Conservation (phyloP, 2,329 filamentous ascomycete genomes). For the Pleoardoris graminearum region DNA sequence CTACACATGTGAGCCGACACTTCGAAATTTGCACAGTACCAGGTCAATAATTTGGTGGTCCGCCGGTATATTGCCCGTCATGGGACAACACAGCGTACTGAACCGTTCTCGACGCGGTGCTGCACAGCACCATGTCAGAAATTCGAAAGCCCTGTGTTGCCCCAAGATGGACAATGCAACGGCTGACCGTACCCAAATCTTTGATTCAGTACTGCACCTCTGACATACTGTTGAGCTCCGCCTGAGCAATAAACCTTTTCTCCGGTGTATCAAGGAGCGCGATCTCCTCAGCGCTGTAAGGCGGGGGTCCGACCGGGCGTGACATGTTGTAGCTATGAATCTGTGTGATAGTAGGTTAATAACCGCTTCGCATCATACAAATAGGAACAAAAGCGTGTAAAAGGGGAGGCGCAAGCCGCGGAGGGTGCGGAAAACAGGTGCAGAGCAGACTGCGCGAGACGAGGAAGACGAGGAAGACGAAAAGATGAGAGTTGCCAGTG, state of each 20-base stretch:
- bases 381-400: background rate
- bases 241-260: conserved; percentile 25
- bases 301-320: conserved; percentile 25
- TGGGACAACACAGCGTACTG: background rate
- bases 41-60: background rate
- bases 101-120: background rate
- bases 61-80: conserved; percentile 12
- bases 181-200: no score
- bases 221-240: conserved; percentile 34
- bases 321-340: conserved; percentile 18
- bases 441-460: background rate
- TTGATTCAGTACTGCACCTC: no score
- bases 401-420: background rate
- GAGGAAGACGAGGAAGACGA: background rate
- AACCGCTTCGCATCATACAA: background rate
- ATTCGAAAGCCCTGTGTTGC: no score
- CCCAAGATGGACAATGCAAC: no score
- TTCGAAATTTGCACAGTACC: conserved; percentile 27
- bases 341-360: conserved; percentile 1
- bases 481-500: background rate
- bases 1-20: conserved; percentile 6
- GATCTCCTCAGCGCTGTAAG: conserved; percentile 31
- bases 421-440: background rate
- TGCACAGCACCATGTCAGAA: no score
- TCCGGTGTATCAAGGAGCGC: conserved; percentile 26